phyloP scores from a whole-genome alignment of 2,329 filamentous ascomycete species.

The Epichloe festucae region DNA sequence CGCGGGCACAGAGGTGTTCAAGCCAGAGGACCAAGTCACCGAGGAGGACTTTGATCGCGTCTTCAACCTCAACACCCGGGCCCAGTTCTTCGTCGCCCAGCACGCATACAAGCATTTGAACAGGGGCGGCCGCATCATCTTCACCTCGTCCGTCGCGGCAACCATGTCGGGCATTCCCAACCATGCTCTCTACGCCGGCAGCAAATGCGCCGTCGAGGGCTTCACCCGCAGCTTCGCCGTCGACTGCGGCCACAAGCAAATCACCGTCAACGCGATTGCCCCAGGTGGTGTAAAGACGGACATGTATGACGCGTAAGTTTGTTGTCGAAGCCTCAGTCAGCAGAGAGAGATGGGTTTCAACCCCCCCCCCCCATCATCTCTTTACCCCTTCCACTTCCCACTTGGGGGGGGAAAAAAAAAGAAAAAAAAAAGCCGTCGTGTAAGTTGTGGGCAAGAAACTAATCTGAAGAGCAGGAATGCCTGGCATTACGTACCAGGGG shows the following conservation, averaged over 20 bases:
- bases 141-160: constrained; percentile 60
- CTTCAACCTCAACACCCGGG: constrained; percentile 54
- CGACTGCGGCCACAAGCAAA: constrained; percentile 53
- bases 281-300: constrained; percentile 56
- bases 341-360: no score
- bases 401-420: no score
- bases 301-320: constrained; percentile 30
- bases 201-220: constrained; percentile 65
- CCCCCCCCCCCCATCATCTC: no score
- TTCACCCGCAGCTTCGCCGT: constrained; percentile 65
- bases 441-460: no score
- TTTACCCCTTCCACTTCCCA: no score
- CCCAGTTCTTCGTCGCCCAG: constrained; percentile 61
- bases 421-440: no score
- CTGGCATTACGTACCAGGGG: constrained; percentile 42
- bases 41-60: constrained; percentile 62
- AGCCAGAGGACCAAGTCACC: constrained; percentile 53
- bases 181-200: constrained; percentile 62
- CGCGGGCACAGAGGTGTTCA: constrained; percentile 55
- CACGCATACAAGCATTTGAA: constrained; percentile 58
- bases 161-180: constrained; percentile 39
- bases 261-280: constrained; percentile 55
- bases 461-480: neutral
- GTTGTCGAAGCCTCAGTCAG: no score
- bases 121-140: constrained; percentile 54